Base-by-base conservation (phyloP, 169 alveolate species). In the Plasmodium vinckei region DNA sequence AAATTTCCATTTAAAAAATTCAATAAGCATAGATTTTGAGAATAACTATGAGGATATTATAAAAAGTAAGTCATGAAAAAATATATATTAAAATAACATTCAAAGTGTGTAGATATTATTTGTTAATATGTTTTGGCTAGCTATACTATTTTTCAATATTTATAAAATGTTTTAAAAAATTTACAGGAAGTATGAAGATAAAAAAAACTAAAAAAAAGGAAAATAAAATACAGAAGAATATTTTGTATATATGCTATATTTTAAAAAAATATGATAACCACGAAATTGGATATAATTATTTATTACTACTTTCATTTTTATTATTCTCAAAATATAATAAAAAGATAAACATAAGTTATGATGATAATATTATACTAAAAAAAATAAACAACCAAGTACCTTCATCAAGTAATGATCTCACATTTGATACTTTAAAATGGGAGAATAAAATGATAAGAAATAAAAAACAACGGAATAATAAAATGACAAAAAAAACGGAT, bases 301-400 rank as follows among this genome's bases (percentile, higher is more conserved):
- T n/a, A 27, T 9, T 67, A 9, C 90, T 82, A 6, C 67, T 82
- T 53, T 54, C 63, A n/a, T 71, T 19, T 53, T 23, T 82, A 25
- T 59, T 82, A 17, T 13, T 47, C 19, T 25, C 19, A 12, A 82
- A 82, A 67, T 67, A 82, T 54, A 67, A 54, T 39, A 13, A 5
- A 19, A 53, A 46, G 7, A 25, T 5, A 17, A 39, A 44, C 17
- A 13, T 82, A 51, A 49, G 47, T 17, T 67, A 82, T 61, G 90
- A 82, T 57, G 90, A 82, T n/a, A 67, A 68, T 54, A 57, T 82
- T 65, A 15, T 82, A 60, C 39, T 82, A 57, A 82, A 56, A 44
- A 67, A 27, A 19, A 25, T 17, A 27, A 53, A 5, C 13, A 19
- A 23, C 10, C 33, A 6, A 44, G 44, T 6, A 17, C 15, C 39